Percentiles rank a stretch among this genome's conserved stretches.
Evolutionary conservation across 106 monocot genomes (phyloP).

Genomic region (Dendrobium huoshanense): DNA sequence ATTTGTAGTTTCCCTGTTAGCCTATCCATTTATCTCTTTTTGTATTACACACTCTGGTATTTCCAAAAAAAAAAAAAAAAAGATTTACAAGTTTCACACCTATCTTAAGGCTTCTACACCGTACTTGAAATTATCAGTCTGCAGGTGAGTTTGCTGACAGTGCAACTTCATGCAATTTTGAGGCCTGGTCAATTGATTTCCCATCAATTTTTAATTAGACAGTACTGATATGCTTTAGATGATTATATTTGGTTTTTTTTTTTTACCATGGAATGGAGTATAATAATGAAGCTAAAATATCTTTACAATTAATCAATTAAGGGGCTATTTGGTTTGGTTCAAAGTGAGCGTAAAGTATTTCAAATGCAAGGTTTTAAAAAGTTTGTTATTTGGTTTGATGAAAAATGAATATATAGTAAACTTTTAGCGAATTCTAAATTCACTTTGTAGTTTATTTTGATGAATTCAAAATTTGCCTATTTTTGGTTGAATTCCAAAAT

Average conservation of each 20-base stretch:
- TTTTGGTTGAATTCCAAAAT: no score
- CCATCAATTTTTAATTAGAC: background rate
- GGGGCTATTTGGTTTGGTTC: no score
- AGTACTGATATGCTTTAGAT: background rate
- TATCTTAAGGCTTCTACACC: background rate
- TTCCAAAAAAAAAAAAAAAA: background rate
- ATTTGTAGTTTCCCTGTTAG: background rate
- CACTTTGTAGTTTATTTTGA: no score
- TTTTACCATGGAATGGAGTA: background rate
- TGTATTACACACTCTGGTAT: background rate
- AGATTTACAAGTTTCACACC: background rate
- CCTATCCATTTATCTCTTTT: background rate
- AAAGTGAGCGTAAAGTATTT: no score
- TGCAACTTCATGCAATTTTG: background rate
- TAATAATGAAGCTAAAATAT: background rate
- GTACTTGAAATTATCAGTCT: background rate
- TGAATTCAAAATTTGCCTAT: no score
- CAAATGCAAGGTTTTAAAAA: no score
- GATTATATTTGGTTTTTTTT: background rate
- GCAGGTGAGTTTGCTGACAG: background rate
- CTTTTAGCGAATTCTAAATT: no score
- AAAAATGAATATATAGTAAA: no score
- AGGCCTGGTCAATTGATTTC: background rate
- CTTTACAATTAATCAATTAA: background rate
- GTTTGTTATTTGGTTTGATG: no score